phyloP scores from a whole-genome alignment of 495 filamentous ascomycete species.

The Saxophila tyrrhenica region DNA sequence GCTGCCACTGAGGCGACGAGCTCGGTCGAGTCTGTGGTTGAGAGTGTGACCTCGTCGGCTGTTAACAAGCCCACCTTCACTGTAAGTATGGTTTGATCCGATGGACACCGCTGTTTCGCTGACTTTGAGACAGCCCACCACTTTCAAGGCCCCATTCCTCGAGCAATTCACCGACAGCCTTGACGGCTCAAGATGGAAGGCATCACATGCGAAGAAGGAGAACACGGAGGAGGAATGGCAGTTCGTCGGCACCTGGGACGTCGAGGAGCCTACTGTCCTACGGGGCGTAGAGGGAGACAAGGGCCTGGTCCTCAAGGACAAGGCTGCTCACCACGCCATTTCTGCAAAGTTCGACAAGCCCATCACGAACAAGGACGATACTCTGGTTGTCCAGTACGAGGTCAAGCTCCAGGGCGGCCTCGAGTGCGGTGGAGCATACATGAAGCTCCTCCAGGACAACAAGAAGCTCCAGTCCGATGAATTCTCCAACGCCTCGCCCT shows the following conservation, averaged over 20 bases:
- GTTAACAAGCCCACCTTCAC: conserved; percentile 75
- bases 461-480: conserved; percentile 93
- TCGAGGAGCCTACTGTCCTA: conserved; percentile 85
- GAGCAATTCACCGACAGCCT: conserved; percentile 99
- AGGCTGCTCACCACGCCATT: conserved; percentile 96
- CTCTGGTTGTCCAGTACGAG: conserved; percentile 96
- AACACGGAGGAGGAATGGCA: conserved; percentile 90
- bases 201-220: conserved; percentile 93
- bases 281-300: conserved; percentile 95
- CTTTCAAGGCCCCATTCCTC: conserved; percentile 83
- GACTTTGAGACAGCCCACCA: conserved; percentile 52
- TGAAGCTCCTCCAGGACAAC: conserved; percentile 98
- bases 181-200: conserved; percentile 86
- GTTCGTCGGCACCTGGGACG: conserved; percentile 91
- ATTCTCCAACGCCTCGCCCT: conserved; percentile 94
- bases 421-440: conserved; percentile 96
- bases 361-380: conserved; percentile 94
- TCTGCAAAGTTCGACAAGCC: conserved; percentile 96
- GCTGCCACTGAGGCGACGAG: conserved; percentile 17
- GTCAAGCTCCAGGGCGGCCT: conserved; percentile 98
- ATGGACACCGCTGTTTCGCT: conserved; percentile 8
- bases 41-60: conserved; percentile 45
- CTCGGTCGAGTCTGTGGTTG: conserved; percentile 25
- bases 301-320: conserved; percentile 93
- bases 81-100: conserved; percentile 44